Base-by-base conservation (phyloP, 1,284 basidiomycete genomes). In the Binderoboletus segoi region DNA sequence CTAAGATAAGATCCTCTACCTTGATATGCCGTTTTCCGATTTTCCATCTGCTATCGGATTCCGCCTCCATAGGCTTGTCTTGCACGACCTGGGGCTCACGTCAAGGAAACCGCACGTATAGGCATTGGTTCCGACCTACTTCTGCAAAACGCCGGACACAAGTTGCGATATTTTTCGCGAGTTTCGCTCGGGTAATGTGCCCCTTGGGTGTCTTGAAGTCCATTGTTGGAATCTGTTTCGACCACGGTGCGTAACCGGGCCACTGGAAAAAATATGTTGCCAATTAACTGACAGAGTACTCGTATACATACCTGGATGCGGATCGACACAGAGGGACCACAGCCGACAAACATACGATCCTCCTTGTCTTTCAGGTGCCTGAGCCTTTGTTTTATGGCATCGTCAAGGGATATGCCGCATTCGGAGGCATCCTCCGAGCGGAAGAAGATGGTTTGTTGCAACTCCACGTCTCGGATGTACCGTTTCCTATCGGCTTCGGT, bases 191-290 rank as follows among this genome's bases (percentile, higher is more conserved):
- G 3, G 85, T 88, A 60, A 91, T 88, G 13, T 84, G 88, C 5
- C 85, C 81, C 44, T 87, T 89, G 0, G 88, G 88, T 56, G 80
- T 88, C 33, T 81, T 80, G 68, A 89, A 91, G 70, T 91, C 87
- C 68, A 83, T 82, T 1, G 88, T 91, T 10, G 88, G 89, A 57
- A 91, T 91, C 67, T 91, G 89, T 53, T 84, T 79, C 56, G 84
- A 87, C 87, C 87, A 91, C 41, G 82, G 77, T n/a, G 81, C 74
- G 62, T 89, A 90, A 0, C 88, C 87, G 8, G 86, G 86, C 88
- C 89, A 91, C 88, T 90, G 16, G n/a, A 4, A 42, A 8, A 33
- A 41, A 24, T 2, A 5, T 21, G 49, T 62, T 42, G 59, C 41
- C 44, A 54, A 26, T 13, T 42, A 47, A 53, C 23, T 26, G 18